A percentile compares a stretch with the other conserved stretches of the same genome.
phyloP scores from a whole-genome alignment of 1,284 basidiomycete genomes.

The Phaffia rhodozyma region DNA sequence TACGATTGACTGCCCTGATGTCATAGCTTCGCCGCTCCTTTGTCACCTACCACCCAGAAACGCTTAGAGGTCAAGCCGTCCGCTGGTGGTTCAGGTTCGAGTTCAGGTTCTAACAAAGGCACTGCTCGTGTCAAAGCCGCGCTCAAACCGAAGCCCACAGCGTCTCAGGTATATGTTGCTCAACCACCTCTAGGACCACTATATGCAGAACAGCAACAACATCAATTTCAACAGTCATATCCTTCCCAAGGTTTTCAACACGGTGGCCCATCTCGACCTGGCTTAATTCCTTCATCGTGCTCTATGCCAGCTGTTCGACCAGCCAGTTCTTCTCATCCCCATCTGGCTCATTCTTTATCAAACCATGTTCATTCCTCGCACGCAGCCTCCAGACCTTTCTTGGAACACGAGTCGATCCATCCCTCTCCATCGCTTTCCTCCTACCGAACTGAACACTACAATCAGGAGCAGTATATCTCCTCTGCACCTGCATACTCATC shows the following conservation, averaged over 20 bases:
- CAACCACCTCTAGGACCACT: background rate
- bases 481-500: no score
- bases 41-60: constrained; percentile 38
- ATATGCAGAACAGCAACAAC: background rate
- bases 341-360: background rate
- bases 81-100: background rate
- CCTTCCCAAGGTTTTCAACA: background rate
- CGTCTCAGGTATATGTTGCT: background rate
- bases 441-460: background rate
- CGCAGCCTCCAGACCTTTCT: background rate
- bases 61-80: constrained; percentile 32
- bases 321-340: background rate
- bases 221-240: background rate
- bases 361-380: background rate
- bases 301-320: background rate
- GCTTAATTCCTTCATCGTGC: background rate
- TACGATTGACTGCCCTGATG: background rate
- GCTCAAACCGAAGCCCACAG: background rate
- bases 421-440: background rate
- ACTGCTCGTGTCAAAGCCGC: background rate
- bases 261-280: background rate
- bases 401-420: background rate
- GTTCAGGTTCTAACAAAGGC: background rate
- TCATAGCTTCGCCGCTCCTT: constrained; percentile 35
- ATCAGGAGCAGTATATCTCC: no score